These are phyloP conservation scores for Curvularia verruculosa DNA, from an alignment of 2,329 filamentous ascomycete species.

Conservation along the genomic window DNA sequence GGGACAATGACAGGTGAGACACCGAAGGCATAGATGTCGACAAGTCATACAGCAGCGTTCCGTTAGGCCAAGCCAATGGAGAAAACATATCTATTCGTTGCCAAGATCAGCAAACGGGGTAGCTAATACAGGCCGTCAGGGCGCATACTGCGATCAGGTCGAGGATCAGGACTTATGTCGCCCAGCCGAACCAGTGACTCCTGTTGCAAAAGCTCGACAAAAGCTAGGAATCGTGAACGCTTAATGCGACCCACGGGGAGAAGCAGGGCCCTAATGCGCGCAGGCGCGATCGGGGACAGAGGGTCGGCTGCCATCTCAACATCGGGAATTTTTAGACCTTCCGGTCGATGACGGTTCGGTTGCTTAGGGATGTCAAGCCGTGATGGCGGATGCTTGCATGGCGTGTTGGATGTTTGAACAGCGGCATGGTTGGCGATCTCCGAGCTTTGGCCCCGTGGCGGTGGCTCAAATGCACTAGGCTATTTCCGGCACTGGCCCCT, in stretches of 20 bases:
- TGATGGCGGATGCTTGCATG: constrained; percentile 26
- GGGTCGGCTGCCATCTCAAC: constrained; percentile 84
- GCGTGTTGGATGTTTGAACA: constrained; percentile 30
- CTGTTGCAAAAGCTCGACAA: constrained; percentile 76
- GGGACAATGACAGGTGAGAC: constrained; percentile 78
- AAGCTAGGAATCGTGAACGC: constrained; percentile 76
- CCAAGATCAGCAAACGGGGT: constrained; percentile 41
- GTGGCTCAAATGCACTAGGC: constrained; percentile 23
- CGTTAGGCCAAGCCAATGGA: constrained; percentile 83
- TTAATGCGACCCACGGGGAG: constrained; percentile 87
- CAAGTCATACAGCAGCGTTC: constrained; percentile 86
- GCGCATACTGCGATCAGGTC: constrained; percentile 80
- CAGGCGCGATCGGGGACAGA: constrained; percentile 83
- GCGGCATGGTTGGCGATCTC: constrained; percentile 25
- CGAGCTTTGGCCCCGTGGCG: constrained; percentile 32
- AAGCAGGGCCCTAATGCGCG: constrained; percentile 85
- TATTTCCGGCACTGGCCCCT: constrained; percentile 13
- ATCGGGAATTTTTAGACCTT: constrained; percentile 44
- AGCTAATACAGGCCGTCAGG: constrained; percentile 26
- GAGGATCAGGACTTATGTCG: constrained; percentile 83
- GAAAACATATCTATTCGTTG: constrained; percentile 81
- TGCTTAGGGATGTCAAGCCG: constrained; percentile 18
- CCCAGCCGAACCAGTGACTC: constrained; percentile 84
- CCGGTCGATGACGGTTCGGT: constrained; percentile 20
- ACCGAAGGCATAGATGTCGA: constrained; percentile 79